Percentiles rank a stretch among this genome's conserved stretches.
Conservation (phyloP, 2,329 filamentous ascomycete species). For the Cucurbitaria berberidis region DNA sequence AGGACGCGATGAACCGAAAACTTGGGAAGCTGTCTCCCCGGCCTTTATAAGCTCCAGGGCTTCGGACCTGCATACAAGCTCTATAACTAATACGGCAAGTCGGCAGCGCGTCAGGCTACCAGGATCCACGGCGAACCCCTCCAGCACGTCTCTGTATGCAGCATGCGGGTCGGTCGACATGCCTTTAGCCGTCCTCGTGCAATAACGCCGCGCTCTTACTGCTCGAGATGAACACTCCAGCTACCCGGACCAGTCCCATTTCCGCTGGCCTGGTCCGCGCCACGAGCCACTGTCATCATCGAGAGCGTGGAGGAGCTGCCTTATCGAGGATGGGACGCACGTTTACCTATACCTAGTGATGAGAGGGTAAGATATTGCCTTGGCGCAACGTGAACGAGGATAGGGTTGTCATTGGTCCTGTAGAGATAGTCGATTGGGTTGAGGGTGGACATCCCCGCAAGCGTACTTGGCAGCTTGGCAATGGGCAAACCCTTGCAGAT, state of each 20-base stretch:
- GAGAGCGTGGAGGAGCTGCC: constrained; percentile 31
- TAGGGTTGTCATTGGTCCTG: constrained; percentile 23
- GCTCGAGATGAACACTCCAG: constrained; percentile 31
- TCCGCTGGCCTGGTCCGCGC: constrained; percentile 26
- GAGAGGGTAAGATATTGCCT: constrained; percentile 14
- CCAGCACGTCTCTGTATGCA: constrained; percentile 20
- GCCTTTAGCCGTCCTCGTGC: constrained; percentile 35
- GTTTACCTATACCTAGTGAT: constrained; percentile 15
- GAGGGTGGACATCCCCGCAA: constrained; percentile 7
- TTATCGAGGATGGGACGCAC: constrained; percentile 24
- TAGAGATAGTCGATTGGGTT: not conserved
- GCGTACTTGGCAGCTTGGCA: constrained; percentile 11
- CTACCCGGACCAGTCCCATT: constrained; percentile 24
- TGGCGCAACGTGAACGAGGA: constrained; percentile 31
- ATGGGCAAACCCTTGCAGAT: not conserved
- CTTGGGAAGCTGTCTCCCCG: constrained; percentile 16
- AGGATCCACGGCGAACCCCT: constrained; percentile 20
- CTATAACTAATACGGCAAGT: constrained; percentile 7
- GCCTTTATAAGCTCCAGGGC: constrained; percentile 41
- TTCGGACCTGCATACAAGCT: constrained; percentile 30
- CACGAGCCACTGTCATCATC: constrained; percentile 28
- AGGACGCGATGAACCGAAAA: constrained; percentile 26
- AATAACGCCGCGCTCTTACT: constrained; percentile 37
- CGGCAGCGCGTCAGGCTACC: constrained; percentile 9
- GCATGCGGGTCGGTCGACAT: constrained; percentile 11